Base-by-base conservation (phyloP, 345 rosid genomes). In the Eutrema japonicum region DNA sequence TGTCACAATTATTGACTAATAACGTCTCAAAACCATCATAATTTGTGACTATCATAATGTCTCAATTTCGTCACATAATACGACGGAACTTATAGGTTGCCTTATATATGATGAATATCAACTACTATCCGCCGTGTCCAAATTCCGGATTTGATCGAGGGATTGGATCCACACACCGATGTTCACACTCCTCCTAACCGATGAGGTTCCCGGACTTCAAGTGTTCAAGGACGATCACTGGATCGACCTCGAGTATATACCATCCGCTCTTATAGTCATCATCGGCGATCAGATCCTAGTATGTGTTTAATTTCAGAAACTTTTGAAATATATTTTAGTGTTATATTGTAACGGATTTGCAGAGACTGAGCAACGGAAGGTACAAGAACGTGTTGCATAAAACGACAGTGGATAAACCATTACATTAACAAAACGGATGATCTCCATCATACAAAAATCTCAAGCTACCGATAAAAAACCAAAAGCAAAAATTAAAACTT, bases 131-230 rank as follows among this genome's bases (percentile, higher is more conserved):
- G 2, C 89, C 92, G 0, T 43, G 47, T 43, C 47, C 47, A 12
- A n/a, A 43, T 12, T 87, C 92, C 0, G 95, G 95, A 88, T 71
- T 82, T 85, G 6, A 43, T 88, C 0, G 85, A 85, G 9, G 97
- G 97, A 0, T 89, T 87, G 26, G 75, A 45, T 46, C 70, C 97
- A 2, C 97, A 88, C 69, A 83, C 92, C 2, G 97, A 91, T 40
- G 78, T 85, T 88, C 57, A 91, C 97, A 43, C 41, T 91, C 53
- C 82, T 91, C 10, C 81, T 91, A 5, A 85, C 92, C 5, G 87
- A 89, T 36, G 83, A 89, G 9, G 84, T 89, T 7, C 88, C 88
- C 3, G 97, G 97, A 1, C 80, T 91, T 26, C 97, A 89, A 61
- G 86, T 82, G 27, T 83, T 75, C 52, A 86, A 76, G 56, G 93